phyloP scores from a whole-genome alignment of 768 basidiomycete genomes.

The Boletus patriciae region DNA sequence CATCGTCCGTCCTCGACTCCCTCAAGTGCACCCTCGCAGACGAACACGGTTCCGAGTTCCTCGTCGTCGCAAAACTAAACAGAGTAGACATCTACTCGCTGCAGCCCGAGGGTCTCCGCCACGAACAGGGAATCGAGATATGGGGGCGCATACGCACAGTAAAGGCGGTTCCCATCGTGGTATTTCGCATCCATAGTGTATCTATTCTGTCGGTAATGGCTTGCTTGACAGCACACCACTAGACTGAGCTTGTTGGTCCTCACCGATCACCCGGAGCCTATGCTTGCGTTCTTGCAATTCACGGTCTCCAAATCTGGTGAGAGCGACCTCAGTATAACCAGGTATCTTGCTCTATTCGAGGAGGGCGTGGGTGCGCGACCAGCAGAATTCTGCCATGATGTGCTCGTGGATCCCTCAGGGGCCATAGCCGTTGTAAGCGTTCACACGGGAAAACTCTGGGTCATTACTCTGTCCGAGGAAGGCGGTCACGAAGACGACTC shows the following conservation, averaged over 20 bases:
- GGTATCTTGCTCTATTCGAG: slow-evolving; percentile 55
- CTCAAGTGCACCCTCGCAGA: slow-evolving; percentile 64
- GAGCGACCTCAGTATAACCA: slow-evolving; percentile 38
- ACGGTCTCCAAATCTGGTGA: slow-evolving; percentile 36
- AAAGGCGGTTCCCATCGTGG: slow-evolving; percentile 54
- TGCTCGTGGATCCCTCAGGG: slow-evolving; percentile 66
- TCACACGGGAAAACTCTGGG: slow-evolving; percentile 69
- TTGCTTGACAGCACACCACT: slow-evolving; percentile 33
- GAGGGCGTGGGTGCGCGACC: slow-evolving; percentile 44
- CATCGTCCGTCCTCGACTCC: slow-evolving; percentile 71
- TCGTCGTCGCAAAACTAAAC: slow-evolving; percentile 68
- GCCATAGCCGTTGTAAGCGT: slow-evolving; percentile 60
- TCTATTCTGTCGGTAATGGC: slow-evolving; percentile 5
- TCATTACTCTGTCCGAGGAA: slow-evolving; percentile 51
- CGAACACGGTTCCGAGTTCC: slow-evolving; percentile 51
- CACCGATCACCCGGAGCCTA: slow-evolving; percentile 75
- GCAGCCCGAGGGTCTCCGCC: slow-evolving; percentile 55
- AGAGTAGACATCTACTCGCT: slow-evolving; percentile 69
- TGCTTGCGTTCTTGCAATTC: slow-evolving; percentile 63
- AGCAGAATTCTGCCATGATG: slow-evolving; percentile 71
- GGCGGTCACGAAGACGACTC: slow-evolving; percentile 57
- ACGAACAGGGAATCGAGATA: slow-evolving; percentile 60
- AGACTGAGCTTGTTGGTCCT: slow-evolving; percentile 56
- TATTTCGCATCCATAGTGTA: slow-evolving; percentile 30
- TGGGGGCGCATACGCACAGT: slow-evolving; percentile 67